A percentile compares a stretch with the other conserved stretches of the same genome.
phyloP scores from a whole-genome alignment of 108 stramenopile species.

The Cyclotella baltica region DNA sequence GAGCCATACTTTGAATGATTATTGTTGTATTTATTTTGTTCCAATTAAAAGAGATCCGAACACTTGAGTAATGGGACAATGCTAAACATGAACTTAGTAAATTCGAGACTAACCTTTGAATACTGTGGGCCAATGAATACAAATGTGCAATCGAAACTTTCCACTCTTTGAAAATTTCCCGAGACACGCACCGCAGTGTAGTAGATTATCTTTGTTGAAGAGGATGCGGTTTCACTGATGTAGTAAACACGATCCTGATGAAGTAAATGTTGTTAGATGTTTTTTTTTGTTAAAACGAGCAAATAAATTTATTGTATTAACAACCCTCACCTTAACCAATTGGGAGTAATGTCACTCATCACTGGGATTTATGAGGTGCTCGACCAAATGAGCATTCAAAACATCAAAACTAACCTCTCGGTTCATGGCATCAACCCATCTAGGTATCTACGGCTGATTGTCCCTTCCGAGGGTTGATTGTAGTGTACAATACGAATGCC shows the following conservation, averaged over 20 bases:
- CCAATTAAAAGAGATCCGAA: not conserved
- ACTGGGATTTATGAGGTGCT: slow-evolving; percentile 87
- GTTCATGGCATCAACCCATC: slow-evolving; percentile 96
- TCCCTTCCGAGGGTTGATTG: too few species aligned
- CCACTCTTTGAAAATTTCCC: slow-evolving; percentile 99
- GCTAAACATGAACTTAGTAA: not conserved
- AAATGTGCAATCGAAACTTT: slow-evolving; percentile 97
- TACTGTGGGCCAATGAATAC: slow-evolving; percentile 96
- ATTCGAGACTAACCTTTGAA: slow-evolving; percentile 69
- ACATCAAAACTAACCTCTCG: too few species aligned
- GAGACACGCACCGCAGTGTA: slow-evolving; percentile 95
- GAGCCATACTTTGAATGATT: slow-evolving; percentile 96
- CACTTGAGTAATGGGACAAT: not conserved
- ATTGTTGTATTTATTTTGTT: not conserved
- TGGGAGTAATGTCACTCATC: slow-evolving; percentile 91
- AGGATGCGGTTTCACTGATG: slow-evolving; percentile 83
- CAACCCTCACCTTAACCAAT: slow-evolving; percentile 61
- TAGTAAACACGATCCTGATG: slow-evolving; percentile 99
- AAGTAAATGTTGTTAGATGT: too few species aligned
- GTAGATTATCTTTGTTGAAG: slow-evolving; percentile 88
- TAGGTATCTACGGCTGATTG: too few species aligned
- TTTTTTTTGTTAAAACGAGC: too few species aligned
- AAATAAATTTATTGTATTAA: too few species aligned
- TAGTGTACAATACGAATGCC: too few species aligned
- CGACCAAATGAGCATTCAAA: too few species aligned